Evolutionary conservation across 1,284 basidiomycete species (phyloP).

Genomic region (Leccinum subspadiceum): DNA sequence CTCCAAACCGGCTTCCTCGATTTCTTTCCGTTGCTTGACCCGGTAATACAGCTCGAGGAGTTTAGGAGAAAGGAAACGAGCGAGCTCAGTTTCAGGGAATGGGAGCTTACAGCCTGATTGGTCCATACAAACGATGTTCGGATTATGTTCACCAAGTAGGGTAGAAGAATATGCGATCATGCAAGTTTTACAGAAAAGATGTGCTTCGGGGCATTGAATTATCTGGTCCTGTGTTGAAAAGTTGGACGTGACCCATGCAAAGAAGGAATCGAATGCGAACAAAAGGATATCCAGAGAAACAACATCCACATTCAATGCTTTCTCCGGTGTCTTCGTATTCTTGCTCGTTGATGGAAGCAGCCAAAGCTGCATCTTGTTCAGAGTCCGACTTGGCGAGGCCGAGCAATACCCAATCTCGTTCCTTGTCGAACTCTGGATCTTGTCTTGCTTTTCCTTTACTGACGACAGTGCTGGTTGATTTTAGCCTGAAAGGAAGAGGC

Average conservation of each 20-base stretch:
- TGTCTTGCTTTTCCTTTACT: constrained; percentile 44
- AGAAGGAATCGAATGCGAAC: constrained; percentile 43
- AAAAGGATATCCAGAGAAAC: constrained; percentile 69
- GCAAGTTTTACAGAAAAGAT: constrained; percentile 69
- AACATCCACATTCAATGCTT: constrained; percentile 81
- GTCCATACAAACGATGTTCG: constrained; percentile 77
- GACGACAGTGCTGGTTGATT: constrained; percentile 36
- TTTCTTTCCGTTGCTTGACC: constrained; percentile 74
- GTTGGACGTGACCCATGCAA: constrained; percentile 4
- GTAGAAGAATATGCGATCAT: constrained; percentile 50
- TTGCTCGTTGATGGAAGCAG: constrained; percentile 33
- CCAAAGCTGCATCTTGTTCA: constrained; percentile 23
- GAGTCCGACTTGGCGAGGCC: constrained; percentile 14
- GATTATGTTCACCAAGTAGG: constrained; percentile 49
- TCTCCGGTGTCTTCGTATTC: constrained; percentile 45
- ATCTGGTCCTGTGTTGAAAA: constrained; percentile 59
- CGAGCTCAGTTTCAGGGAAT: constrained; percentile 68
- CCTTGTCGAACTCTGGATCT: constrained; percentile 45
- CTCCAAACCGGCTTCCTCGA: constrained; percentile 70
- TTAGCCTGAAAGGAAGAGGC: constrained; percentile 41
- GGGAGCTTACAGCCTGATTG: constrained; percentile 67
- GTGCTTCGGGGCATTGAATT: constrained; percentile 82
- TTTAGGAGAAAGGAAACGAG: constrained; percentile 59
- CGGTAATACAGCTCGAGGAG: constrained; percentile 70
- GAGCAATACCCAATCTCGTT: constrained; percentile 45